Conservation (phyloP, 306 rosid genomes). For the Prunus mongolica region DNA sequence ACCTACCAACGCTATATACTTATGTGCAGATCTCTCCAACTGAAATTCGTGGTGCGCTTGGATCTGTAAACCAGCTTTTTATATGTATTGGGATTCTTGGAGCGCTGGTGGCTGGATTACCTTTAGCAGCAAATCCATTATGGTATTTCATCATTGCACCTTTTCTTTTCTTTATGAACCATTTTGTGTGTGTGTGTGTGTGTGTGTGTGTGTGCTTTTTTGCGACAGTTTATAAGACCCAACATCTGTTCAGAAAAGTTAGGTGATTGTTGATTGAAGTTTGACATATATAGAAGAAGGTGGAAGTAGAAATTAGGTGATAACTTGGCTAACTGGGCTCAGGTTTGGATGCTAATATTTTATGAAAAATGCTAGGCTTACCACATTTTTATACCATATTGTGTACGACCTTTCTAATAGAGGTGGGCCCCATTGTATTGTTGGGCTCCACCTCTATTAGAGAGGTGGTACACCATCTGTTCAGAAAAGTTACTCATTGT, state of each 20-base stretch:
- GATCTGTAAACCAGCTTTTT: conserved; percentile 86
- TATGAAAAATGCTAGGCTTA: too few species aligned
- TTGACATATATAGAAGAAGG: neutral
- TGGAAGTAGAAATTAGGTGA: neutral
- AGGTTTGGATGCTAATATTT: neutral
- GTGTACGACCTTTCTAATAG: too few species aligned
- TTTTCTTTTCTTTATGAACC: conserved; percentile 1
- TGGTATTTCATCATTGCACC: conserved; percentile 49
- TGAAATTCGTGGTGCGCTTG: conserved; percentile 90
- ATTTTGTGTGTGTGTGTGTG: neutral
- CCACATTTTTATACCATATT: too few species aligned
- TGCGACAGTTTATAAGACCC: too few species aligned
- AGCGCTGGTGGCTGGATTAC: conserved; percentile 86
- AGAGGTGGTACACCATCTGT: neutral
- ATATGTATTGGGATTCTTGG: conserved; percentile 88
- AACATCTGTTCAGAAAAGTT: neutral
- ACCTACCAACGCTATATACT: conserved; percentile 5
- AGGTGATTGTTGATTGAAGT: neutral
- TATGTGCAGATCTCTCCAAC: conserved; percentile 86
- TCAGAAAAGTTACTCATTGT: neutral
- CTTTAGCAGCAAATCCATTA: conserved; percentile 74
- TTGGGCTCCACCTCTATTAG: too few species aligned
- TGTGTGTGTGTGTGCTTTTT: neutral
- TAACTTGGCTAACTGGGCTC: neutral
- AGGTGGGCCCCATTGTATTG: too few species aligned